Evolutionary conservation across 2,329 filamentous ascomycete species (phyloP).

Genomic region (Beauveria rudraprayagi): DNA sequence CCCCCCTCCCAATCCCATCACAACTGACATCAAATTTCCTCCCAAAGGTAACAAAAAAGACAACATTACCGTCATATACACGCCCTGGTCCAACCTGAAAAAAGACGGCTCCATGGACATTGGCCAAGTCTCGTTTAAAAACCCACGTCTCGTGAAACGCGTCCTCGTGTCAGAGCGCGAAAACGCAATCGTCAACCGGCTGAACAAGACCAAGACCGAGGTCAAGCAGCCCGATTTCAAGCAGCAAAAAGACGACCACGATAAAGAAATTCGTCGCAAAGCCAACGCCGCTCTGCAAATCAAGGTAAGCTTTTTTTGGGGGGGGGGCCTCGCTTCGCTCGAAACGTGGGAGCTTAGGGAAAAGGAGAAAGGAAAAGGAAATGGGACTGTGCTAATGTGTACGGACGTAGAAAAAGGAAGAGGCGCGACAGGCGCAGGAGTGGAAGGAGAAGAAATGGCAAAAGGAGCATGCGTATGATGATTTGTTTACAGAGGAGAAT

Average conservation of each 20-base stretch:
- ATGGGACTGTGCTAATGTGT: background rate
- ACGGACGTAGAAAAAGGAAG: conserved; percentile 60
- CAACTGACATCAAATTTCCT: too few relatives aligned
- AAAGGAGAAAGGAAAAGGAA: too few relatives aligned
- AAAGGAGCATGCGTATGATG: conserved; percentile 97
- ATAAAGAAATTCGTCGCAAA: conserved; percentile 61
- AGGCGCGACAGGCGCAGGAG: conserved; percentile 65
- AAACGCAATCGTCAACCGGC: conserved; percentile 89
- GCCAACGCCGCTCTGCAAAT: conserved; percentile 57
- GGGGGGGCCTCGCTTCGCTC: conserved; percentile 3
- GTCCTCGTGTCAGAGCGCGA: conserved; percentile 72
- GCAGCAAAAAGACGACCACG: conserved; percentile 70
- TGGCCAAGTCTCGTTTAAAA: conserved; percentile 92
- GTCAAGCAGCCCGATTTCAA: conserved; percentile 69
- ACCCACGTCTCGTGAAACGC: conserved; percentile 62
- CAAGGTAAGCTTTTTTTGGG: conserved; percentile 38
- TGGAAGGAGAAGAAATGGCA: conserved; percentile 85
- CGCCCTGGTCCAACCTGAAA: conserved; percentile 91
- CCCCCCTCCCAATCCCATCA: too few relatives aligned
- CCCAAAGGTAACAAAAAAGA: conserved; percentile 84
- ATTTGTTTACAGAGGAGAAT: conserved; percentile 77
- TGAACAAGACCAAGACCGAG: conserved; percentile 94
- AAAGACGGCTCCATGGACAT: conserved; percentile 95
- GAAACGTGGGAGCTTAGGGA: background rate
- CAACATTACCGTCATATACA: conserved; percentile 94